Conservation (phyloP, 2,329 filamentous ascomycete genomes). For the Pseudocercospora fuligena region DNA sequence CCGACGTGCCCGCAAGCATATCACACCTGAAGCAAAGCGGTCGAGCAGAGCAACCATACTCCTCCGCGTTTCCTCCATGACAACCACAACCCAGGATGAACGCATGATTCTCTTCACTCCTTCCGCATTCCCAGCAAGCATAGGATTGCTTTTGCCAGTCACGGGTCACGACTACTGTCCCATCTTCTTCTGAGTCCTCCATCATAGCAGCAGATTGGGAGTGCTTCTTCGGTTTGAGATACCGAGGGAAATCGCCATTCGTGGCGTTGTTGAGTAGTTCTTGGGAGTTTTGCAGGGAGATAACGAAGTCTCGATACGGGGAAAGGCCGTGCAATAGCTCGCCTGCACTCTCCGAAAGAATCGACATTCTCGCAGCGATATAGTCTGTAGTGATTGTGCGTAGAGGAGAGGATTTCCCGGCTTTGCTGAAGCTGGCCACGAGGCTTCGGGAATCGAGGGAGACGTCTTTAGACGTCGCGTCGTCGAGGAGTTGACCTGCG, state of each 20-base stretch:
- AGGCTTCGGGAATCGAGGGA: neutral
- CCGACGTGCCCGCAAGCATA: too few relatives aligned
- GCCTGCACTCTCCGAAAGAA: neutral
- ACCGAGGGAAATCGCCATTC: neutral
- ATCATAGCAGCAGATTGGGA: neutral
- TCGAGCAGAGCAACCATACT: too few relatives aligned
- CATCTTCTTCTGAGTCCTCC: too few relatives aligned
- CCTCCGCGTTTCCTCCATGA: too few relatives aligned
- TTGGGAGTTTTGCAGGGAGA: neutral
- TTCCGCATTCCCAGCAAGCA: too few relatives aligned
- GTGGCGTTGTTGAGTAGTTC: neutral
- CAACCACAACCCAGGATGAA: too few relatives aligned
- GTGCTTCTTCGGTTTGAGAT: neutral
- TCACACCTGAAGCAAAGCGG: too few relatives aligned
- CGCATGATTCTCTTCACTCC: too few relatives aligned
- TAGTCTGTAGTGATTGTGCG: neutral
- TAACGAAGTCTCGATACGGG: neutral
- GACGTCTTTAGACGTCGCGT: neutral
- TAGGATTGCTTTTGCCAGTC: too few relatives aligned
- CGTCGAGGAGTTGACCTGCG: neutral
- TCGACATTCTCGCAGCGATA: neutral
- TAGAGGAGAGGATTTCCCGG: neutral
- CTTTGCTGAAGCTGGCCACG: neutral
- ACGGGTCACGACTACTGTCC: too few relatives aligned
- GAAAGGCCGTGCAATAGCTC: neutral